Percentiles rank a stretch among this genome's conserved stretches.
Evolutionary conservation across 768 basidiomycete species (phyloP).

Genomic region (Rhizopogon salebrosus): DNA sequence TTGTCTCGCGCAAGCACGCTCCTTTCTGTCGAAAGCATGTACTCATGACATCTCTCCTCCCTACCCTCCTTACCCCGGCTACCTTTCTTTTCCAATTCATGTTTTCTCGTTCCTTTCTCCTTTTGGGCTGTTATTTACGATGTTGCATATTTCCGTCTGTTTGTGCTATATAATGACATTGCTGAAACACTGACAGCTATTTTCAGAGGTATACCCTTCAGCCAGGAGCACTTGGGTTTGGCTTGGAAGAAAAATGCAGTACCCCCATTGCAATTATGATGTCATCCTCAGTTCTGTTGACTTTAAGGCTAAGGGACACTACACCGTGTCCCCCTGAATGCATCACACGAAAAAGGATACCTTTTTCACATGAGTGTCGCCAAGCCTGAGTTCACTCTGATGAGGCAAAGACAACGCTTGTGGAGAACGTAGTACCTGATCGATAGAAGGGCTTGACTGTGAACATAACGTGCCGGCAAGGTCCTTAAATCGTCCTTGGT

Average conservation of each 20-base stretch:
- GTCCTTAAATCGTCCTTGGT: too few species aligned
- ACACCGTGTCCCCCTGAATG: too few species aligned
- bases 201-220: neutral
- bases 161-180: slow-evolving; percentile 38
- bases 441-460: too few species aligned
- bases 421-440: too few species aligned
- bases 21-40: slow-evolving; percentile 26
- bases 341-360: too few species aligned
- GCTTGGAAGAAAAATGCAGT: too few species aligned
- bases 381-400: neutral
- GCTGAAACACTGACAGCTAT: slow-evolving; percentile 13
- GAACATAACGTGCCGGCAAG: too few species aligned
- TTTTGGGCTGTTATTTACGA: slow-evolving; percentile 27
- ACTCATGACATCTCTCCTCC: slow-evolving; percentile 27
- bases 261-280: too few species aligned
- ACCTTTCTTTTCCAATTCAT: slow-evolving; percentile 7
- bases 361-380: too few species aligned
- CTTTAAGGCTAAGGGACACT: too few species aligned
- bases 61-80: slow-evolving; percentile 14
- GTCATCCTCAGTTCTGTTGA: too few species aligned
- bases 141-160: slow-evolving; percentile 29
- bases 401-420: neutral
- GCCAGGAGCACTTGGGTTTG: too few species aligned
- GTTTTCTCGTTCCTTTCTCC: slow-evolving; percentile 15
- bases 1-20: slow-evolving; percentile 16